A percentile compares a stretch with the other conserved stretches of the same genome.
phyloP scores from a whole-genome alignment of 164 flowering plant genomes.

The Houttuynia cordata region DNA sequence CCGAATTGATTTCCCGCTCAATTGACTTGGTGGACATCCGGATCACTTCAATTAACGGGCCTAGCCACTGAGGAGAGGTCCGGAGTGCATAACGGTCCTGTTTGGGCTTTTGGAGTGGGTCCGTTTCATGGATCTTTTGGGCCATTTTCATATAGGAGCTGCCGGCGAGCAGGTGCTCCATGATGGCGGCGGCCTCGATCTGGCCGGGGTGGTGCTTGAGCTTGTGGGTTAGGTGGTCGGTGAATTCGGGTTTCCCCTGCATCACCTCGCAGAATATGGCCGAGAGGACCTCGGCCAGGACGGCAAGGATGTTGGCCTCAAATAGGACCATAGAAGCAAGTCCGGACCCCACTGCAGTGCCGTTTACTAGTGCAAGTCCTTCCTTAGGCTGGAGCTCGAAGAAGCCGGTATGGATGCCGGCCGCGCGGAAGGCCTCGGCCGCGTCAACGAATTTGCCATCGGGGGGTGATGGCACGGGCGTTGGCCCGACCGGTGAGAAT shows the following conservation, averaged over 20 bases:
- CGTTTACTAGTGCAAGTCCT: constrained; percentile 56
- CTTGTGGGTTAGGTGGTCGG: constrained; percentile 49
- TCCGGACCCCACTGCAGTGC: constrained; percentile 57
- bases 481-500: constrained; percentile 52
- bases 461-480: constrained; percentile 31
- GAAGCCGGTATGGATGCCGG: constrained; percentile 32
- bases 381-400: constrained; percentile 56
- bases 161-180: constrained; percentile 54
- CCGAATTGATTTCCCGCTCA: constrained; percentile 56
- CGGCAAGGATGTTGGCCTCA: constrained; percentile 38
- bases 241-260: constrained; percentile 59
- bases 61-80: constrained; percentile 59
- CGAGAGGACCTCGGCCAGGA: constrained; percentile 39
- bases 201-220: constrained; percentile 65
- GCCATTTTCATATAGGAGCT: constrained; percentile 37
- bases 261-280: constrained; percentile 53
- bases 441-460: constrained; percentile 31
- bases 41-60: constrained; percentile 51
- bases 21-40: constrained; percentile 38
- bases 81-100: constrained; percentile 59
- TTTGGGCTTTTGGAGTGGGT: constrained; percentile 54
- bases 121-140: constrained; percentile 31
- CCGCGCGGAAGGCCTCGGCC: constrained; percentile 26
- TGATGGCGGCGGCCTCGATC: constrained; percentile 55
- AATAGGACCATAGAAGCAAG: constrained; percentile 42